Base-by-base conservation (phyloP, 2,329 filamentous ascomycete species). In the Lachnellula subtilissima region DNA sequence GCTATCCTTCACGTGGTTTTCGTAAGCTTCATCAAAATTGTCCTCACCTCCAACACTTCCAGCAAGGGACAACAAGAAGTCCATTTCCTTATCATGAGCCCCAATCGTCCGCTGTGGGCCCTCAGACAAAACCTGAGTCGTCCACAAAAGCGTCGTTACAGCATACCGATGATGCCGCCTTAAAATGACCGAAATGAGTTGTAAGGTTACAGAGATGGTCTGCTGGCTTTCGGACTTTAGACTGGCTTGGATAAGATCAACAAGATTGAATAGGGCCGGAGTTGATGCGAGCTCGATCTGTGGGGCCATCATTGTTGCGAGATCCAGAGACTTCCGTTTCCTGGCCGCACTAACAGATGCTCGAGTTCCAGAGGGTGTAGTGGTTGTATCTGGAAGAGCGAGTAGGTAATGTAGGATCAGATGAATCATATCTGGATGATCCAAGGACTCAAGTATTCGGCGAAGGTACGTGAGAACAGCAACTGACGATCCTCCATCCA, bases 401-500 rank as follows among this genome's bases (percentile, higher is more conserved):
- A 99, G 78, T 1, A 99, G 81, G 70, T 97, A 99, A 63, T 92
- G 89, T 5, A 99, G 81, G 52, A 97, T 94, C 58, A 96, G 87
- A 64, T 96, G 89, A 57, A 97, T 90, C 76, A 99, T 87, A 67
- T 97, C 92, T 7, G 91, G 89, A 69, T 97, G 91, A 61, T 97
- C 91, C 14, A 99, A 78, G 0, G 90, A 88, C 70, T 97, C 92
- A 5, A 99, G 80, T 54, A 97, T 96, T 43, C 89, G 87, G 56
- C 89, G 87, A 37, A 99, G 79, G 71, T 99, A 97, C 2, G 92
- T 97, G 60, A 97, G 78, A 12, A 99, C 94, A 3, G 94, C 94
- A 22, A 97, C 91, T 0, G 94, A 96, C 6, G 94, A 99, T 53
- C 94, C 94, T 62, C 93, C 94, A 72, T 97, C 93, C 40, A 95